Base-by-base conservation (phyloP, 2,329 filamentous ascomycete genomes). In the Tothia fuscella region DNA sequence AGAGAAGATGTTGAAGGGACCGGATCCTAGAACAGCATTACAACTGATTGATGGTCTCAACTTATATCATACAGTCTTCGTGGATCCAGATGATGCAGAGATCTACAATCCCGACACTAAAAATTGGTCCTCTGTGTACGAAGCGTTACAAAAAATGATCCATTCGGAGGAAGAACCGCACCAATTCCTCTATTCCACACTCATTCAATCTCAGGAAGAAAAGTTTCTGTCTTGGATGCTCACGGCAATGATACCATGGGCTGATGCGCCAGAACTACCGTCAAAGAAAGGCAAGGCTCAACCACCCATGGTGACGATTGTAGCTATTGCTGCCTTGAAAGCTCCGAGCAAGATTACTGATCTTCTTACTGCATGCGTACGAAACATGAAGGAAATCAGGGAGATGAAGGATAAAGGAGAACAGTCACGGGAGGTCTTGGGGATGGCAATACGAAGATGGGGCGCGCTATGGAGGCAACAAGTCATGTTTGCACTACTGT, bases 1-100 rank as follows among this genome's bases (percentile, higher is more conserved):
- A 3, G 83, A 89, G 55, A 96, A 96, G 68, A 93, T 93, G 78
- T 66, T 96, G 14, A 80, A 76, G 60, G 78, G 71, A 25, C 70
- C 72, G 9, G 66, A 78, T 50, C 80, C 82, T 6, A 63, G 65
- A 38, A 65, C 67, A 49, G 71, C 82, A 6, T 62, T 88, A n/a
- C 59, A 69, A 20, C 66, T 82, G 10, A 76, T 89, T 31, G 67
- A 86, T 54, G 62, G 70, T 2, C 68, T 88, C 12, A 69, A 70
- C 5, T 69, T 89, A 2, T 88, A 86, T 55, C 66, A 71, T 30
- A 77, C 79, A 3, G 77, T 89, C 41, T 91, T 89, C 54, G 81
- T 76, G 1, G 76, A 86, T 51, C 77, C 82, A 2, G 65, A 66
- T 1, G 62, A 66, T n/a, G 50, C 61, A 13, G 60, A 72, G n/a